Evolutionary conservation across 208 protist genomes (phyloP).

Genomic region (Leishmania aethiopica): DNA sequence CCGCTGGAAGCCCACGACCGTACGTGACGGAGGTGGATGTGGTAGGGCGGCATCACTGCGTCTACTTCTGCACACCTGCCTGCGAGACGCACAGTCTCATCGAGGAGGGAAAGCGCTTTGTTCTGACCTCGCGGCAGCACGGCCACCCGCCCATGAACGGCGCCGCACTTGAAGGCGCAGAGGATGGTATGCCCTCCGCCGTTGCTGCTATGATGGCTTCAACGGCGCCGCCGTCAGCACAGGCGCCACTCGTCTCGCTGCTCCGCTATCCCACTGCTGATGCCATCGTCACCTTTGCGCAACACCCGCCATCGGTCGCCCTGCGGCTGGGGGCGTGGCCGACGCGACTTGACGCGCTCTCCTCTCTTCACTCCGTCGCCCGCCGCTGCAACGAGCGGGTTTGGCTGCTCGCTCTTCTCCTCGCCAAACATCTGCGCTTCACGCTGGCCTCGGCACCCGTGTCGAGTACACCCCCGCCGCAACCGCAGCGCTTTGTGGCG

Average conservation of each 20-base stretch:
- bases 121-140: constrained; percentile 6
- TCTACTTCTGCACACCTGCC: constrained; percentile 23
- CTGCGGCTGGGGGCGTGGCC: constrained; percentile 28
- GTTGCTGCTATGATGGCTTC: not conserved
- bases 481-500: not conserved
- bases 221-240: not conserved
- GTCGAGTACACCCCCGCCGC: not conserved
- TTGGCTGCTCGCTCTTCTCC: constrained; percentile 44
- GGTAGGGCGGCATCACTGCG: constrained; percentile 10
- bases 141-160: not conserved
- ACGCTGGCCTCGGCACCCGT: not conserved
- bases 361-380: constrained; percentile 40
- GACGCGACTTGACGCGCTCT: constrained; percentile 26
- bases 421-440: constrained; percentile 31
- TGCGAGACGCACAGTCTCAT: constrained; percentile 15
- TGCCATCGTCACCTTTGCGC: not conserved
- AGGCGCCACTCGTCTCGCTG: not conserved
- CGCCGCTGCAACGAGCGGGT: constrained; percentile 49
- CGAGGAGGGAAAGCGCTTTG: constrained; percentile 31
- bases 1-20: not conserved
- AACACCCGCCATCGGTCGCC: constrained; percentile 10
- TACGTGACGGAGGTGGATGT: constrained; percentile 27
- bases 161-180: not conserved
- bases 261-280: constrained; percentile 22
- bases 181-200: not conserved